Base-by-base conservation (phyloP, 441 rosid genomes). In the Adansonia grandidieri region DNA sequence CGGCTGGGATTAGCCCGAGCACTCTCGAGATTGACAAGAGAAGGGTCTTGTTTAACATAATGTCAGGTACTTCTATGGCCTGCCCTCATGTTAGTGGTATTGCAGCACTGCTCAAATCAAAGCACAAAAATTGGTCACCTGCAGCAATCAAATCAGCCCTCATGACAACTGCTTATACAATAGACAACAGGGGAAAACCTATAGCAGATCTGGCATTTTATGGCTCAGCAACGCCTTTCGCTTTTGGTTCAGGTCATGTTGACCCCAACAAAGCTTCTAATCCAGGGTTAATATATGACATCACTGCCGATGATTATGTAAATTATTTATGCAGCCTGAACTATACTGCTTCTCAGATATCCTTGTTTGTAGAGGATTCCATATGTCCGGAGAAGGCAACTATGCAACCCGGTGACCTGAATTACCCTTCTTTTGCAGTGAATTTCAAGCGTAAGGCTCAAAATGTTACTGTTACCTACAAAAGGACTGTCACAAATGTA, bases 51-150 rank as follows among this genome's bases (percentile, higher is more conserved):
- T 91, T 88, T 88, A 89, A 88, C 74, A 83, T 91, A 19, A 58
- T 85, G n/a, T 89, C 93, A 0, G 95, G 93, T 56, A 91, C 93
- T 1, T 91, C 93, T 11, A 91, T 91, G 93, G 81, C 93, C 5
- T 91, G 95, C 79, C 95, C 93, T 2, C 95, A 91, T 70, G 77
- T 88, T 24, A 85, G 87, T 57, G 95, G 95, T 77, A 77, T 89
- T 4, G 93, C 92, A 13, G 86, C 89, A 11, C 80, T 91, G 0
- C 80, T 91, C 44, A 89, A 83, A 79, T 88, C 93, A 5, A 87
- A 78, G 20, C 93, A 86, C 74, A 48, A 72, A 14, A 81, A 88
- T 20, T 91, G 93, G 95, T 89, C 95, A 22, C 87, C 89, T 8
- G 90, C 95, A 17, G 92, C 89, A 40, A 86, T 91, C 24, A 91